These are phyloP conservation scores for Leccinum disarticulatum DNA, from an alignment of 768 basidiomycete genomes.

Conservation along the genomic window DNA sequence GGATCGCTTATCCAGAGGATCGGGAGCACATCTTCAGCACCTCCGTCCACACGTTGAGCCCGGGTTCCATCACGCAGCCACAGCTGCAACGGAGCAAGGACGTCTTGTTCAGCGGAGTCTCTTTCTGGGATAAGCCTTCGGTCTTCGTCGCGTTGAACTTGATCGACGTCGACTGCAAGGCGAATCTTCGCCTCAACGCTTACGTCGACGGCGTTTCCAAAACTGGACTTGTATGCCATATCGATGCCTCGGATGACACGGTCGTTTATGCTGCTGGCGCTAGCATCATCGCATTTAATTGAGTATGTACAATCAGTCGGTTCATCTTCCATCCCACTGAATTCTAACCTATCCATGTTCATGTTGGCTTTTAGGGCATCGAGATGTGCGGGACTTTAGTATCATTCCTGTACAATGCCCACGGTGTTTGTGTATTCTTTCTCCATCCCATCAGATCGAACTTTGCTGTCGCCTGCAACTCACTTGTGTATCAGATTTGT, in stretches of 20 bases:
- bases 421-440: not conserved
- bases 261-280: constrained; percentile 4
- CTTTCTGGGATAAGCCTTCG: constrained; percentile 14
- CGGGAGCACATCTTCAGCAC: constrained; percentile 19
- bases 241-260: constrained; percentile 15
- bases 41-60: constrained; percentile 11
- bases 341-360: not conserved
- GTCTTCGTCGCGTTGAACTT: constrained; percentile 23
- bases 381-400: not conserved
- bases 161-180: constrained; percentile 10
- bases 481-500: not conserved
- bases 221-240: constrained; percentile 3
- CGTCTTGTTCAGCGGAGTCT: constrained; percentile 3
- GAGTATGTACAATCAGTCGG: not conserved
- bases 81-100: constrained; percentile 5
- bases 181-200: constrained; percentile 11
- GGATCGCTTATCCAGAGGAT: constrained; percentile 25
- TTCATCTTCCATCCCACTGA: not conserved
- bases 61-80: constrained; percentile 1
- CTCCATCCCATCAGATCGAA: not conserved
- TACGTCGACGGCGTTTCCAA: constrained; percentile 12
- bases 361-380: not conserved
- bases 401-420: not conserved
- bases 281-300: constrained; percentile 7
- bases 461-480: not conserved